Conservation (phyloP, 805 yeast species). For the Jamesozyma lodderae region DNA sequence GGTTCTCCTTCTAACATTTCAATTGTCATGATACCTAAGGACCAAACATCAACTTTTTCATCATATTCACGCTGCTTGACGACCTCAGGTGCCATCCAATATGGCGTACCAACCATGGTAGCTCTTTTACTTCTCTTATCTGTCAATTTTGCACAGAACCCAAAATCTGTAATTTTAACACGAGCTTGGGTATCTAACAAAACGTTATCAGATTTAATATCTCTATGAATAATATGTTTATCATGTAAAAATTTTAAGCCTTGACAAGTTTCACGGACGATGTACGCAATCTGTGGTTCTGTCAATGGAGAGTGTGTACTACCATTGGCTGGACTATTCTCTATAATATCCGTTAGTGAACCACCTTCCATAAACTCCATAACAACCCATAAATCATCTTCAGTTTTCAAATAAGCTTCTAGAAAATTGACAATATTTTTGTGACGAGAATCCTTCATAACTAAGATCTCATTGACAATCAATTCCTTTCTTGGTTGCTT, state of each 20-base stretch:
- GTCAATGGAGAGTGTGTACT: slow-evolving; percentile 36
- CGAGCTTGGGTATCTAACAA: slow-evolving; percentile 71
- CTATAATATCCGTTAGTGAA: slow-evolving; percentile 89
- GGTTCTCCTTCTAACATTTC: slow-evolving; percentile 99
- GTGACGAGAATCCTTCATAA: slow-evolving; percentile 93
- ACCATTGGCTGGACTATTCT: slow-evolving; percentile 56
- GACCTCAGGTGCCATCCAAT: slow-evolving; percentile 99
- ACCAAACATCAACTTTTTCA: slow-evolving; percentile 97
- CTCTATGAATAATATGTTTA: slow-evolving; percentile 91
- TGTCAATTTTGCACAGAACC: slow-evolving; percentile 90
- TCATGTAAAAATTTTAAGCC: slow-evolving; percentile 89
- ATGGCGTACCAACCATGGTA: slow-evolving; percentile 98
- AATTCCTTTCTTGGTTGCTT: slow-evolving; percentile 91
- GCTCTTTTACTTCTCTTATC: slow-evolving; percentile 83
- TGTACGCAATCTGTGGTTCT: slow-evolving; percentile 86
- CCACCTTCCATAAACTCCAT: slow-evolving; percentile 99
- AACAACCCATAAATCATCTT: slow-evolving; percentile 89
- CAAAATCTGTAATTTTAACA: slow-evolving; percentile 93
- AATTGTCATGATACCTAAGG: slow-evolving; percentile 94
- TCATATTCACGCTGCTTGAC: slow-evolving; percentile 93
- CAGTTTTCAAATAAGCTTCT: slow-evolving; percentile 77
- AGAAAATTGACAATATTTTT: slow-evolving; percentile 90
- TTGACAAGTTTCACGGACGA: slow-evolving; percentile 80
- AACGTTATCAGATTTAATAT: slow-evolving; percentile 93
- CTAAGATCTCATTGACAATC: slow-evolving; percentile 89